Evolutionary conservation across 2,329 filamentous ascomycete species (phyloP).

Genomic region (Magnaporthiopsis rhizophila): DNA sequence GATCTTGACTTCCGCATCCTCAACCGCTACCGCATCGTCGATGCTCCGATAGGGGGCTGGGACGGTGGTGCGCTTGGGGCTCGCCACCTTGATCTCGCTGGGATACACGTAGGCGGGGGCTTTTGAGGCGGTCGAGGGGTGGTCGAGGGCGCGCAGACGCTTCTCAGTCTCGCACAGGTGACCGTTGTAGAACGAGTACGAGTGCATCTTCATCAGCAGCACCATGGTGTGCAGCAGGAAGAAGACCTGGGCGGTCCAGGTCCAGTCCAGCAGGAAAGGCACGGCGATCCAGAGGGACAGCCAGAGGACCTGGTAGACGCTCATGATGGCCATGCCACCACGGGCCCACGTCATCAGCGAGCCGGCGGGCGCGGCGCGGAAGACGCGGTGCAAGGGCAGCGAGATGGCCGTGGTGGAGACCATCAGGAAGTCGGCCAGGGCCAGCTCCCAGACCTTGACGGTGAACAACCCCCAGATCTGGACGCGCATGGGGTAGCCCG

Average conservation of each 20-base stretch:
- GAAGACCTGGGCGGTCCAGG: slow-evolving; percentile 96
- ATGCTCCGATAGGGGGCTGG: slow-evolving; percentile 5
- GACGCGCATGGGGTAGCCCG: slow-evolving; percentile 75
- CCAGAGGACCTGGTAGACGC: slow-evolving; percentile 73
- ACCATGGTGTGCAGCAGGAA: slow-evolving; percentile 84
- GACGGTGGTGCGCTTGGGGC: slow-evolving; percentile 19
- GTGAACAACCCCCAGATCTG: slow-evolving; percentile 85
- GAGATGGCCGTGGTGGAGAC: slow-evolving; percentile 64
- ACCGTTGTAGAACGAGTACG: slow-evolving; percentile 96
- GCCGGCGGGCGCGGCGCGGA: slow-evolving; percentile 43
- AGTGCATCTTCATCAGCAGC: slow-evolving; percentile 98
- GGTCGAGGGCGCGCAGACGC: slow-evolving; percentile 71
- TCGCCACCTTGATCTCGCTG: slow-evolving; percentile 34
- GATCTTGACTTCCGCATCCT: slow-evolving; percentile 3
- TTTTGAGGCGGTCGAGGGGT: slow-evolving; percentile 60
- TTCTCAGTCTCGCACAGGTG: slow-evolving; percentile 84
- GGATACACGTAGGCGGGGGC: slow-evolving; percentile 71
- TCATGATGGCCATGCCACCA: slow-evolving; percentile 76
- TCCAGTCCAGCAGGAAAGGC: slow-evolving; percentile 82
- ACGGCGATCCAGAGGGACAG: slow-evolving; percentile 73
- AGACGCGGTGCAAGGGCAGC: slow-evolving; percentile 64
- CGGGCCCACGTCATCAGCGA: slow-evolving; percentile 61
- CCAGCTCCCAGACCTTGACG: slow-evolving; percentile 81
- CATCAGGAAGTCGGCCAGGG: slow-evolving; percentile 78
- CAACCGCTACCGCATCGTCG: background rate